A percentile compares a stretch with the other conserved stretches of the same genome.
These are phyloP conservation scores for Vitis hybrid DNA, from an alignment of 177 flowering plant genomes.

Conservation along the genomic window DNA sequence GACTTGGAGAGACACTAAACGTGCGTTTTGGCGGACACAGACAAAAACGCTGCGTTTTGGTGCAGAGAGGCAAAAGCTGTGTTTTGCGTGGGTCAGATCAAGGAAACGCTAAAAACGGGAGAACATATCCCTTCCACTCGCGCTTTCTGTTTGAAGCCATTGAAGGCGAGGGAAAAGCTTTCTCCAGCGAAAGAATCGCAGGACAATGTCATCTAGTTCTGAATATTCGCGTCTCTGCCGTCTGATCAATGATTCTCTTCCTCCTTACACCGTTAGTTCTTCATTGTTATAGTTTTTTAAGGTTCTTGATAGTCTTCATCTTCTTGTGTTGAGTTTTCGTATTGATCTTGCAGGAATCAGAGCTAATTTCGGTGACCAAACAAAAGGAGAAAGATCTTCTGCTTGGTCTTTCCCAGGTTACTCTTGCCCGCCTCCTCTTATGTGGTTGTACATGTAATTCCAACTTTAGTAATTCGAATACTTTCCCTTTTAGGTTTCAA, in stretches of 20 bases:
- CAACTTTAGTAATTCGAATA: background rate
- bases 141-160: background rate
- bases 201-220: conserved; percentile 10
- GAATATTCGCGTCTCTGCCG: conserved; percentile 36
- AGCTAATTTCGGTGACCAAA: conserved; percentile 17
- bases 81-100: too few species aligned
- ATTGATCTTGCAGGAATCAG: conserved; percentile 27
- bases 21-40: too few species aligned
- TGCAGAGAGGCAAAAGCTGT: too few species aligned
- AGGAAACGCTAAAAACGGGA: too few species aligned
- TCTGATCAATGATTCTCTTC: conserved; percentile 41
- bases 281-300: background rate
- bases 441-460: background rate
- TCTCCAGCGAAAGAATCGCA: background rate
- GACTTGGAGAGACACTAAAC: too few species aligned
- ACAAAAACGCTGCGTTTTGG: conserved; percentile 3
- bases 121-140: too few species aligned
- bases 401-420: conserved; percentile 56
- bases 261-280: conserved; percentile 27
- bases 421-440: conserved; percentile 1
- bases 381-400: conserved; percentile 54
- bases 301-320: background rate
- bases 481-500: conserved; percentile 40
- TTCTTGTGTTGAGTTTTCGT: background rate
- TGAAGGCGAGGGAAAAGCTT: background rate